Evolutionary conservation across 257 asterid genomes (phyloP), one percentile per base, ranked within the genome.

Genomic region (Leonotis leonurus): DNA sequence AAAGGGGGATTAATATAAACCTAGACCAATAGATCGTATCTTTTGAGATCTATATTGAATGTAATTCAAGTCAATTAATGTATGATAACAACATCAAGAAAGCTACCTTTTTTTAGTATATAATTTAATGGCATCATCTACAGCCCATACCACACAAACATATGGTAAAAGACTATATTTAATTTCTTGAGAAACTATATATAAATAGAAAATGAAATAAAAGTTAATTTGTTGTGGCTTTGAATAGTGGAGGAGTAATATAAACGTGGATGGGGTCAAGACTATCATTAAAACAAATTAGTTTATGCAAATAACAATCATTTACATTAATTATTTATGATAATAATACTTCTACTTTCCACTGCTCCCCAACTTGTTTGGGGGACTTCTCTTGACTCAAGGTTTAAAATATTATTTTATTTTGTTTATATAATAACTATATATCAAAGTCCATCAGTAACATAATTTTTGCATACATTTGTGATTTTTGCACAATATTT

Each of bases 231-330:
- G 75, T 73, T 37, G 71, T 67, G 73, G 58, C 59, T 69, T 72
- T 70, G 68, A 61, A 37, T 66, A n/a, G n/a, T n/a, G n/a, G n/a
- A n/a, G n/a, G n/a, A n/a, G n/a, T n/a, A n/a, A n/a, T n/a, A n/a
- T n/a, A n/a, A n/a, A n/a, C 77, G 77, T 80, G 81, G 73, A 77
- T 77, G 77, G 86, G 83, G 56, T 80, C 81, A 43, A 51, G 13
- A 65, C 65, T 68, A 71, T 75, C 72, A 75, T 63, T 59, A 59
- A 68, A 68, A 50, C 37, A 48, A 70, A 70, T 67, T 73, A 67
- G 69, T 71, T 74, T 71, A 78, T 64, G 63, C 61, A 68, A 69
- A n/a, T 5, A 67, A 68, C 66, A 68, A 74, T 74, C 71, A 63
- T 67, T 78, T 62, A 70, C 67, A 40, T 64, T 32, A 59, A 54